phyloP scores from a whole-genome alignment of 208 protist species.

The Naegleria lovaniensis region DNA sequence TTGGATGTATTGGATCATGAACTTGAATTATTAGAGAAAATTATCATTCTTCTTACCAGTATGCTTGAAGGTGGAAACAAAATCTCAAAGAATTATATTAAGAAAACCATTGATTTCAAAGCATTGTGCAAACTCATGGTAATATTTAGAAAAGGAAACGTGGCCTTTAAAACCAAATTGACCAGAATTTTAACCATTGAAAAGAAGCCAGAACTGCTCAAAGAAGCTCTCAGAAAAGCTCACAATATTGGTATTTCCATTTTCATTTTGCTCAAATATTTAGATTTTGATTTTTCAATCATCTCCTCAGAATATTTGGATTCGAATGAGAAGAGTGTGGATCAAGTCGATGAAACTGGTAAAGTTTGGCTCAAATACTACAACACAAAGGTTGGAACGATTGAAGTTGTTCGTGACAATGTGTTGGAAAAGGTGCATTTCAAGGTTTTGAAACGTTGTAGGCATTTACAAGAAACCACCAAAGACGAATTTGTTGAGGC shows the following conservation, averaged over 20 bases:
- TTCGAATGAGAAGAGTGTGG: background rate
- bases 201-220: background rate
- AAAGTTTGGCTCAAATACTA: background rate
- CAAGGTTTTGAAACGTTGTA: background rate
- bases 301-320: background rate
- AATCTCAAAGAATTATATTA: background rate
- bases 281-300: background rate
- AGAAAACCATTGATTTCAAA: background rate
- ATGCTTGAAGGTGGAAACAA: background rate
- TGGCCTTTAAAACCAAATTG: background rate
- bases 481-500: background rate
- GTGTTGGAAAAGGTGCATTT: background rate
- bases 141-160: background rate
- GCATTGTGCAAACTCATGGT: background rate
- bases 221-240: background rate
- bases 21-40: background rate
- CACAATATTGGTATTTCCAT: background rate
- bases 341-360: too few species aligned
- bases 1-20: background rate
- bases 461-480: background rate
- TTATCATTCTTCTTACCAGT: background rate
- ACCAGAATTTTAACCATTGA: background rate
- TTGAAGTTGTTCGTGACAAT: constrained; percentile 12
- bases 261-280: background rate
- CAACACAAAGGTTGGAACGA: background rate